Evolutionary conservation across 1,284 basidiomycete genomes (phyloP).

Genomic region (Ganoderma lucidum): DNA sequence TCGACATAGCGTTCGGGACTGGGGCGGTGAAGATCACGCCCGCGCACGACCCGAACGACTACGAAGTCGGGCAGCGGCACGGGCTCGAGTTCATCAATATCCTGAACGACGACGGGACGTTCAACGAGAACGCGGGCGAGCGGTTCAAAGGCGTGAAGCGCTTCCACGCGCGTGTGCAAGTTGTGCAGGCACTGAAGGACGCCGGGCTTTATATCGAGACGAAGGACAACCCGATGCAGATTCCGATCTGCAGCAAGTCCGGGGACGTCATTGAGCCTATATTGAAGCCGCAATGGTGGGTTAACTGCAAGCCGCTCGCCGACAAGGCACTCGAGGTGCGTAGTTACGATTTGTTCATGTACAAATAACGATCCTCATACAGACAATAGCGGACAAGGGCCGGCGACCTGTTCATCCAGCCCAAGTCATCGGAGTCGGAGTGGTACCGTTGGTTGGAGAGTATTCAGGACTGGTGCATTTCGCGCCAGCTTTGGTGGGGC

Average conservation of each 20-base stretch:
- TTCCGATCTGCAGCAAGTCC: constrained; percentile 95
- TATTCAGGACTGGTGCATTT: constrained; percentile 99
- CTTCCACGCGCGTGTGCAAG: constrained; percentile 90
- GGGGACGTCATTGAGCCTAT: constrained; percentile 97
- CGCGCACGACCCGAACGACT: constrained; percentile 99
- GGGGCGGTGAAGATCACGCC: constrained; percentile 99
- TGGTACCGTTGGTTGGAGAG: constrained; percentile 98
- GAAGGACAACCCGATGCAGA: constrained; percentile 96
- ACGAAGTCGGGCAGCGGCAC: constrained; percentile 92
- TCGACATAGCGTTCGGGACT: constrained; percentile 97
- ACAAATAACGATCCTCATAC: not conserved
- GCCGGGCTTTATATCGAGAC: constrained; percentile 90
- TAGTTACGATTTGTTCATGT: not conserved
- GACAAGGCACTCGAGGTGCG: constrained; percentile 87
- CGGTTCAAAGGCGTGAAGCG: constrained; percentile 94
- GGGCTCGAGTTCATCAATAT: constrained; percentile 95
- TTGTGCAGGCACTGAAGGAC: constrained; percentile 89
- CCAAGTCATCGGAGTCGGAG: constrained; percentile 89
- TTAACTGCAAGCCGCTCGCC: constrained; percentile 92
- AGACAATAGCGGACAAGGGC: constrained; percentile 77
- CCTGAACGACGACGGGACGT: constrained; percentile 96
- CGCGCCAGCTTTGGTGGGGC: constrained; percentile 99
- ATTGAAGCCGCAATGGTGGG: constrained; percentile 99
- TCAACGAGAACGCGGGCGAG: constrained; percentile 91
- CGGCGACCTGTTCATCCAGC: constrained; percentile 86